Base-by-base conservation (phyloP, 352 stramenopile genomes). In the Peronospora belbahrii region DNA sequence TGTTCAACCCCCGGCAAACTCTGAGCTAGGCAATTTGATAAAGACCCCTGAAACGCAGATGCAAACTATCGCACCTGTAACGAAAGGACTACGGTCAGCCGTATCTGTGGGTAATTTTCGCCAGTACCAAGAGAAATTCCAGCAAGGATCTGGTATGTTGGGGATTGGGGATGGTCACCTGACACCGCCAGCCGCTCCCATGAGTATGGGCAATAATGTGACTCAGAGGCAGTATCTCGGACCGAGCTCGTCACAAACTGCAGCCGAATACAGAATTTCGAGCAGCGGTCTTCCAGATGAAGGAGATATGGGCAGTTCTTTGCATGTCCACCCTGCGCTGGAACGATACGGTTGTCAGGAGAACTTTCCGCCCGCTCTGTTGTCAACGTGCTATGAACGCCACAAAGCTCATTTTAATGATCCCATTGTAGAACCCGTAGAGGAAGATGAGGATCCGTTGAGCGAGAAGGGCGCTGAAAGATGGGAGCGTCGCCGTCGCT, bases 81-180 rank as follows among this genome's bases (percentile, higher is more conserved):
- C 20, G 19, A 62, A 44, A 55, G 68, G 43, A 27, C 62, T 89
- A 40, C 67, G 80, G 19, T 74, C 77, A 17, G 67, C 71, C 5
- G 59, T 76, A 25, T 92, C 80, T 2, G 71, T 92, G 10, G 80
- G 75, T 1, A 88, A 92, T 32, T 86, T 89, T n/a, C 66, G 69
- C 6, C 62, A 68, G 42, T 84, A 83, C 39, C 64, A 81, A 52
- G 64, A 83, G 3, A 74, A 85, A 2, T 63, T 72, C 20, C 56
- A 66, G 6, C 56, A 53, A 41, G 48, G 48, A 4, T 18, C 36
- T 35, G 32, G 17, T 37, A 14, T 46, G n/a, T 14, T 55, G 10
- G 38, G 22, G 3, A 6, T 22, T 40, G 47, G 34, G n/a, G 37
- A 53, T 13, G 31, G n/a, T 7, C 58, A 56, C 14, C 22, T 31